These are phyloP conservation scores for Eimeria maxima DNA, from an alignment of 169 alveolate species.

Conservation along the genomic window DNA sequence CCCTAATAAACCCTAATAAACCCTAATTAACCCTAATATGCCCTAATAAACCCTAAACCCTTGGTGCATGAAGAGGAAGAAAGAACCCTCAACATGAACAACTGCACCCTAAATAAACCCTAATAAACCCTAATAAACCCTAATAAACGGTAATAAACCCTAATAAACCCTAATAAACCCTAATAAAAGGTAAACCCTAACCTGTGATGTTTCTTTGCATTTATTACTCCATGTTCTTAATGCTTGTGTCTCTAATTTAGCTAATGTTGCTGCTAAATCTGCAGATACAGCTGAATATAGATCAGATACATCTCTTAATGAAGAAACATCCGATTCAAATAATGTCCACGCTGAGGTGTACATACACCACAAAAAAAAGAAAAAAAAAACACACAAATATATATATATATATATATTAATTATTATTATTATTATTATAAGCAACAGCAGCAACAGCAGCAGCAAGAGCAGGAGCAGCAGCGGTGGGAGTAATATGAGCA, in stretches of 20 bases:
- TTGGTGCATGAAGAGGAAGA: too few relatives aligned
- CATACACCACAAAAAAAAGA: background rate
- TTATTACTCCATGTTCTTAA: background rate
- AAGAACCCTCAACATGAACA: too few relatives aligned
- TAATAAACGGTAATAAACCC: too few relatives aligned
- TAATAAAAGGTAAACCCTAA: constrained; percentile 3
- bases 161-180: too few relatives aligned
- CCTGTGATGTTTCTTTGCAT: constrained; percentile 18
- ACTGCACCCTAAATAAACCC: too few relatives aligned
- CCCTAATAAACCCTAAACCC: too few relatives aligned
- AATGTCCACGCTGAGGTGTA: constrained; percentile 39
- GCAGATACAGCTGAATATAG: background rate
- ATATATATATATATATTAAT: too few relatives aligned
- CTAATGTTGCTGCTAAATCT: background rate
- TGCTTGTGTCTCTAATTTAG: background rate
- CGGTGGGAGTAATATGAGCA: background rate
- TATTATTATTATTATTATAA: background rate
- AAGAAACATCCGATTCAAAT: background rate
- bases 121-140: too few relatives aligned
- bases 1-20: too few relatives aligned
- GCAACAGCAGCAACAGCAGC: background rate
- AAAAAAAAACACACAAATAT: background rate
- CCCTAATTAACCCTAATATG: too few relatives aligned
- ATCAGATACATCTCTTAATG: background rate
- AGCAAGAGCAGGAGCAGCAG: background rate